Evolutionary conservation across 192 early-diverging fungal genomes (phyloP).

Genomic region (Coemansia sp.): DNA sequence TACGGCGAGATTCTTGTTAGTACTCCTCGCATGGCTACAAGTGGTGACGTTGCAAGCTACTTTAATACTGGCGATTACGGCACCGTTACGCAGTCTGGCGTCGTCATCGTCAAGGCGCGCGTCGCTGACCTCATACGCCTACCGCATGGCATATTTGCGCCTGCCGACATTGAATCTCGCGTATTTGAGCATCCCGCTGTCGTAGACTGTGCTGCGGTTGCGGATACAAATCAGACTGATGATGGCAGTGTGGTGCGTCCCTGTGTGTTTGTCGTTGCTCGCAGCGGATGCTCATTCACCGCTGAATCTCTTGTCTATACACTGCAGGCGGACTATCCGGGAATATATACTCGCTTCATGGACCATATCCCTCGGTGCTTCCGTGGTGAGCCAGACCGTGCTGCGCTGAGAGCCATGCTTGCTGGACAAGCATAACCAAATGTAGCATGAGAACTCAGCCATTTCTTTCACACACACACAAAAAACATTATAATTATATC

Average conservation of each 20-base stretch:
- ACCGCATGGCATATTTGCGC: constrained; percentile 13
- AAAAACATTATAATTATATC: background rate
- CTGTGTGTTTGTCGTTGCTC: constrained; percentile 28
- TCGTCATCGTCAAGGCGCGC: constrained; percentile 47
- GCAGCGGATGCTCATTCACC: background rate
- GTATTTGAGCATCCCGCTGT: constrained; percentile 19
- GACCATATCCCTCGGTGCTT: constrained; percentile 33
- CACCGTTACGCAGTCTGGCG: constrained; percentile 33
- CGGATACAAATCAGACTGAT: background rate
- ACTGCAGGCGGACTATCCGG: constrained; percentile 20
- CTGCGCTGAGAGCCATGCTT: constrained; percentile 15
- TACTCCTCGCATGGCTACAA: constrained; percentile 31
- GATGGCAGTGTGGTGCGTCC: constrained; percentile 16
- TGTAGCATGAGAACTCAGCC: background rate
- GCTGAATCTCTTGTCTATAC: constrained; percentile 15
- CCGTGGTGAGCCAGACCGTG: constrained; percentile 25
- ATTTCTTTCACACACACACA: background rate
- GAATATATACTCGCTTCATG: constrained; percentile 24
- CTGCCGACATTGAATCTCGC: constrained; percentile 36
- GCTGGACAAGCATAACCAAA: constrained; percentile 3
- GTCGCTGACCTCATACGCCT: constrained; percentile 32
- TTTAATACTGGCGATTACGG: constrained; percentile 51
- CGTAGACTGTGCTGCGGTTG: constrained; percentile 45
- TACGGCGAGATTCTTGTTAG: constrained; percentile 51
- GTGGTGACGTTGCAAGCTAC: constrained; percentile 9